phyloP scores from a whole-genome alignment of 495 filamentous ascomycete species.

The Tuber indicum region DNA sequence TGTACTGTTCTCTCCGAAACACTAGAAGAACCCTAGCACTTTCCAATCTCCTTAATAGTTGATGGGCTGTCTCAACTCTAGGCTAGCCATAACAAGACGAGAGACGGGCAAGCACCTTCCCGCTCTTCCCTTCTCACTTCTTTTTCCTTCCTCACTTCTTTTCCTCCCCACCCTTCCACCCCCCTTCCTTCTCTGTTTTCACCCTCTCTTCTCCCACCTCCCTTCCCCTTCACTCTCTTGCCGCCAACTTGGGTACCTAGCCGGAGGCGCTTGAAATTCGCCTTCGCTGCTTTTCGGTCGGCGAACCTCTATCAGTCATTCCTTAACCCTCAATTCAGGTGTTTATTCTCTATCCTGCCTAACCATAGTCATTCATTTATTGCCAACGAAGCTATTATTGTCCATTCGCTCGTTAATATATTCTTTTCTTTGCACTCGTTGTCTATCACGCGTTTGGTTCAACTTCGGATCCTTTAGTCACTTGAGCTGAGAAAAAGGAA shows the following conservation, averaged over 20 bases:
- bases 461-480: not conserved
- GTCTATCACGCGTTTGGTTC: not conserved
- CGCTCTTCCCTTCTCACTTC: slow-evolving; percentile 8
- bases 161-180: slow-evolving; percentile 24
- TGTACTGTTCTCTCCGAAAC: slow-evolving; percentile 1
- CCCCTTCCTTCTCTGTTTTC: slow-evolving; percentile 25
- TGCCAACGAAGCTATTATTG: not conserved
- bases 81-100: slow-evolving; percentile 7
- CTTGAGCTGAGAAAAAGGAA: not conserved
- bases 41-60: slow-evolving; percentile 18
- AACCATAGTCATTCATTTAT: slow-evolving; percentile 1
- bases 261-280: slow-evolving; percentile 26
- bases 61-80: slow-evolving; percentile 25
- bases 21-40: slow-evolving; percentile 7
- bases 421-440: not conserved
- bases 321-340: slow-evolving; percentile 16
- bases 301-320: slow-evolving; percentile 38
- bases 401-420: not conserved
- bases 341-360: slow-evolving; percentile 4
- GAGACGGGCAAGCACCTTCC: slow-evolving; percentile 15
- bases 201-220: not conserved
- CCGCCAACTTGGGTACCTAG: slow-evolving; percentile 15
- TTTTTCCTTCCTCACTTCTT: slow-evolving; percentile 13
- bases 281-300: slow-evolving; percentile 22
- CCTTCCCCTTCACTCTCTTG: slow-evolving; percentile 15